A percentile compares a stretch with the other conserved stretches of the same genome.
These are phyloP conservation scores for Phanerochaete sordida DNA, from an alignment of 768 basidiomycete genomes.

Conservation along the genomic window DNA sequence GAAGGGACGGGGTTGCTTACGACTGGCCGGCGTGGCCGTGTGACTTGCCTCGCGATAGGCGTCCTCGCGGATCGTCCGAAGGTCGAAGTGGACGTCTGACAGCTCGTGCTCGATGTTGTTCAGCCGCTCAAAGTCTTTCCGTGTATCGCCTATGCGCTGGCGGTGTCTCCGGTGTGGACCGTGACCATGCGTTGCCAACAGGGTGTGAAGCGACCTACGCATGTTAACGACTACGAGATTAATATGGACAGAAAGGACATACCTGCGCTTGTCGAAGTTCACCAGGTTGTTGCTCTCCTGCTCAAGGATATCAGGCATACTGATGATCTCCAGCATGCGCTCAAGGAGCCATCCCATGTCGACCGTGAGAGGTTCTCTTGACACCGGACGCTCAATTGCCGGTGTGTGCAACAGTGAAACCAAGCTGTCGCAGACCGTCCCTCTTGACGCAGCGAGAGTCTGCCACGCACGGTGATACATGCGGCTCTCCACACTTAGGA, in stretches of 20 bases:
- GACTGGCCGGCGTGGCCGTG: constrained; percentile 37
- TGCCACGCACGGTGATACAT: constrained; percentile 78
- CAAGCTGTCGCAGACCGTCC: constrained; percentile 60
- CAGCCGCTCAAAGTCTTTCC: constrained; percentile 70
- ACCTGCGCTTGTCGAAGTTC: constrained; percentile 85
- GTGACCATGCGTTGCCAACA: constrained; percentile 47
- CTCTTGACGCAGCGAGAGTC: constrained; percentile 60
- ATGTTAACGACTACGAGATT: not conserved
- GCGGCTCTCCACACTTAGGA: constrained; percentile 78
- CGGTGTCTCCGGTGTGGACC: constrained; percentile 34
- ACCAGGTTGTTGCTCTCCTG: constrained; percentile 58
- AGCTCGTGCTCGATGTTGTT: constrained; percentile 75
- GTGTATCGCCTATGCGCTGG: constrained; percentile 53
- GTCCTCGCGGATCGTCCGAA: constrained; percentile 72
- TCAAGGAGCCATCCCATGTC: constrained; percentile 86
- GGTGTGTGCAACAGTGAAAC: constrained; percentile 52
- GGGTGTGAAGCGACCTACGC: constrained; percentile 59
- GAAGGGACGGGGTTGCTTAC: constrained; percentile 62
- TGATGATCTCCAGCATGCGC: constrained; percentile 75
- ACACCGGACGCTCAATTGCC: constrained; percentile 37
- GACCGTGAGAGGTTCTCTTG: constrained; percentile 54
- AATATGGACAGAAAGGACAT: constrained; percentile 14
- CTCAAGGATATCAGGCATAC: constrained; percentile 66
- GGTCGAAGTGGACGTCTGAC: constrained; percentile 57
- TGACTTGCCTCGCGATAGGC: constrained; percentile 60